Conservation (phyloP, 2,329 filamentous ascomycete species). For the Colletotrichum sp. region DNA sequence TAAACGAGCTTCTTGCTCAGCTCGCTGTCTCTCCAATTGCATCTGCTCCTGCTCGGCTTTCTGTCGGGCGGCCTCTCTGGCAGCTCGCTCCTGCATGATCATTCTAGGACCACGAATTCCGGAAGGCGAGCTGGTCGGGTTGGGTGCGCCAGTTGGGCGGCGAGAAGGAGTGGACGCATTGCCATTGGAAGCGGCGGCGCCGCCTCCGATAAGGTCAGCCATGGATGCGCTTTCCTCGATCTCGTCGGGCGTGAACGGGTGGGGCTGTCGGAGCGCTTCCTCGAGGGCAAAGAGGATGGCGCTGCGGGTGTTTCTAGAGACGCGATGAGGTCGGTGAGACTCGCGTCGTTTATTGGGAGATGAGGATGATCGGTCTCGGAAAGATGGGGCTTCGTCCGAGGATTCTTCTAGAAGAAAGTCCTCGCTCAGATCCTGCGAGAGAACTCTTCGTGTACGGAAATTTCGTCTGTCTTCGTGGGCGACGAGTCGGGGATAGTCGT, state of each 20-base stretch:
- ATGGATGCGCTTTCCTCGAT: slow-evolving; percentile 91
- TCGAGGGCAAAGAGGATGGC: slow-evolving; percentile 93
- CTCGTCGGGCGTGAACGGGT: slow-evolving; percentile 82
- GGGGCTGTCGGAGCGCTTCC: slow-evolving; percentile 83
- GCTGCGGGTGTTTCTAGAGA: slow-evolving; percentile 85
- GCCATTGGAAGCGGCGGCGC: slow-evolving; percentile 61
- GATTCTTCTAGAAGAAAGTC: slow-evolving; percentile 45
- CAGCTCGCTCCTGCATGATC: slow-evolving; percentile 87
- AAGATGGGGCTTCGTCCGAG: slow-evolving; percentile 32
- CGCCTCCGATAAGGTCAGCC: slow-evolving; percentile 75
- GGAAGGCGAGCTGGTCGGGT: slow-evolving; percentile 59
- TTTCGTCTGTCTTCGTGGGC: slow-evolving; percentile 25
- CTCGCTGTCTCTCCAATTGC: slow-evolving; percentile 61
- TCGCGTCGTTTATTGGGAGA: slow-evolving; percentile 35
- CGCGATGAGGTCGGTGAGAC: slow-evolving; percentile 57
- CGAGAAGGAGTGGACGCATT: slow-evolving; percentile 47
- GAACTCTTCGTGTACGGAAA: slow-evolving; percentile 35
- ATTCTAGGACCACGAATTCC: slow-evolving; percentile 85
- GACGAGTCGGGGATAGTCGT: slow-evolving; percentile 24
- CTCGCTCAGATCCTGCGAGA: slow-evolving; percentile 56
- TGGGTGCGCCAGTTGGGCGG: slow-evolving; percentile 52
- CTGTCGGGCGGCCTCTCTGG: slow-evolving; percentile 74
- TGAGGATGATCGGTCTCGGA: slow-evolving; percentile 25
- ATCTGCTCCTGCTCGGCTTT: slow-evolving; percentile 70
- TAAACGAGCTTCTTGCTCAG: slow-evolving; percentile 60